phyloP scores from a whole-genome alignment of 352 stramenopile species.

The Globisporangium polare region DNA sequence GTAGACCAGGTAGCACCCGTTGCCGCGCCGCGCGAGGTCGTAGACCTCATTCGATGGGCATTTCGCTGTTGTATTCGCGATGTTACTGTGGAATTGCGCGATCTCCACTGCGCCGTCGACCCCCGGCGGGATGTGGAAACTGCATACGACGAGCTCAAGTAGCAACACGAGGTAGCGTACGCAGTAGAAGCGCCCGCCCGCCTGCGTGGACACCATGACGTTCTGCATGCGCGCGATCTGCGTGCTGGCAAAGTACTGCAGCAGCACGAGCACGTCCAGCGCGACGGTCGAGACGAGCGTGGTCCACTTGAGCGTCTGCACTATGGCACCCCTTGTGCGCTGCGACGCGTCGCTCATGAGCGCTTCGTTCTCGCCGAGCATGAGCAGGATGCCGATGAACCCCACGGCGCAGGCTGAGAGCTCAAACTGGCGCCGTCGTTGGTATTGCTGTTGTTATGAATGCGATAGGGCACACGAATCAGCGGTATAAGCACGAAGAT shows the following conservation, averaged over 20 bases:
- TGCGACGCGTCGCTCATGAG: conserved; percentile 19
- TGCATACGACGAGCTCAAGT: conserved; percentile 55
- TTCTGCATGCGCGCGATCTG: conserved; percentile 57
- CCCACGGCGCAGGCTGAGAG: conserved; percentile 41
- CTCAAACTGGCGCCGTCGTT: conserved; percentile 39
- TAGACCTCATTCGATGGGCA: conserved; percentile 26
- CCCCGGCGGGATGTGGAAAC: conserved; percentile 60
- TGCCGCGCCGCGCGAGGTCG: conserved; percentile 21
- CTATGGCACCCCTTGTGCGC: not conserved
- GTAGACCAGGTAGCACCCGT: conserved; percentile 60
- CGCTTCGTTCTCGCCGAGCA: conserved; percentile 70
- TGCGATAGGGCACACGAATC: not conserved
- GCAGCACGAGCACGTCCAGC: conserved; percentile 40
- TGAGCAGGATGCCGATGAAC: conserved; percentile 48
- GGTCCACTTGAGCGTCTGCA: conserved; percentile 36
- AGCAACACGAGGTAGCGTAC: conserved; percentile 28
- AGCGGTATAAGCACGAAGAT: not conserved
- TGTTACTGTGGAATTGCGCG: conserved; percentile 37
- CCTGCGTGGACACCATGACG: conserved; percentile 21
- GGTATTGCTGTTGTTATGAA: conserved; percentile 39
- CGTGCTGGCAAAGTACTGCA: conserved; percentile 42
- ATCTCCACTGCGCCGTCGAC: conserved; percentile 37
- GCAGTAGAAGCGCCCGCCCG: conserved; percentile 20
- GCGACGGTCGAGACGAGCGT: conserved; percentile 33
- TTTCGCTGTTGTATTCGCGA: conserved; percentile 7